Percentiles rank a stretch among this genome's conserved stretches.
phyloP scores from a whole-genome alignment of 73 alveolate genomes.

The Blepharisma japonicum region DNA sequence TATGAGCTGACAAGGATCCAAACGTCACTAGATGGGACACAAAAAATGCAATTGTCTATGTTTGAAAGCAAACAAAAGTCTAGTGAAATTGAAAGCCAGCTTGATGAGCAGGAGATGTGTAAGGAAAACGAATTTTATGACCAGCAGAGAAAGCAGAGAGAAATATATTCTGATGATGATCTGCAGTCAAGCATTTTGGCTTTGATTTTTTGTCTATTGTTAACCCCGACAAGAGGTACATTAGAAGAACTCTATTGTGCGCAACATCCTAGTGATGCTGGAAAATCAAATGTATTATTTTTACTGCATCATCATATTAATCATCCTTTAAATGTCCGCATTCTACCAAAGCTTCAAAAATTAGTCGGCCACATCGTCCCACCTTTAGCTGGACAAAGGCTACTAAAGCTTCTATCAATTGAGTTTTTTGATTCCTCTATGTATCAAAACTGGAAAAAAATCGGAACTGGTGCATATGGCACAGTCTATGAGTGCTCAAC shows the following conservation, averaged over 20 bases:
- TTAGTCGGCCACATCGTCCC: slow-evolving; percentile 74
- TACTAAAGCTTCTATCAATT: slow-evolving; percentile 81
- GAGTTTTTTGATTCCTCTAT: slow-evolving; percentile 77
- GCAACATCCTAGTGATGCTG: slow-evolving; percentile 88
- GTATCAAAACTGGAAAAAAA: slow-evolving; percentile 82
- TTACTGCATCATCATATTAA: slow-evolving; percentile 94
- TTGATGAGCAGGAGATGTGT: slow-evolving; percentile 55
- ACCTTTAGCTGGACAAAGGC: slow-evolving; percentile 90
- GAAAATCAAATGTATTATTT: slow-evolving; percentile 86
- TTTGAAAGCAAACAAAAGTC: not conserved
- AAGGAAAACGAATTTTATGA: slow-evolving; percentile 71
- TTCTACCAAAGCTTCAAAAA: slow-evolving; percentile 75
- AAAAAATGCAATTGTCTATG: not conserved
- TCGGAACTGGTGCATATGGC: slow-evolving; percentile 97
- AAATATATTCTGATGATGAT: slow-evolving; percentile 93
- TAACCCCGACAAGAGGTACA: slow-evolving; percentile 97
- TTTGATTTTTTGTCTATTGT: slow-evolving; percentile 78
- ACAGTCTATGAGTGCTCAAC: slow-evolving; percentile 89
- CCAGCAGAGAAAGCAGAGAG: slow-evolving; percentile 84
- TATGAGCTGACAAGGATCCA: slow-evolving; percentile 19
- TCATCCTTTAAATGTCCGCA: slow-evolving; percentile 72
- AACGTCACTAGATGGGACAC: not conserved
- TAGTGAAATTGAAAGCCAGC: slow-evolving; percentile 37
- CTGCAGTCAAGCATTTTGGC: slow-evolving; percentile 85
- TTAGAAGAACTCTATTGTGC: slow-evolving; percentile 93